A percentile compares a stretch with the other conserved stretches of the same genome.
Evolutionary conservation across 1,284 basidiomycete genomes (phyloP).

Genomic region (Coniferiporia sulphurascens): DNA sequence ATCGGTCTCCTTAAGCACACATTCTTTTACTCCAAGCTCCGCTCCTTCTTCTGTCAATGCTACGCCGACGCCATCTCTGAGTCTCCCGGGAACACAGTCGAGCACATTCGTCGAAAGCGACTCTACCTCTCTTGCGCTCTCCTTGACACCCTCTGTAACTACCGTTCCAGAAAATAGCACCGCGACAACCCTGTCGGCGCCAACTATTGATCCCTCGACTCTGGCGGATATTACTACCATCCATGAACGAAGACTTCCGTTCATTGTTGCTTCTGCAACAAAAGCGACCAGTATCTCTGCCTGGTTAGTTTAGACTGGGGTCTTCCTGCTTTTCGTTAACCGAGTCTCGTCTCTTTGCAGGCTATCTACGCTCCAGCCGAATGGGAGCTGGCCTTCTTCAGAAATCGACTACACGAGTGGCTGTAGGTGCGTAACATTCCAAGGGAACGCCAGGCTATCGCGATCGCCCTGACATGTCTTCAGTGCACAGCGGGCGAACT

Average conservation of each 20-base stretch:
- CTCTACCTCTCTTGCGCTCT: background rate
- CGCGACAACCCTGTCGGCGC: conserved; percentile 3
- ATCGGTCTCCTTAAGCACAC: background rate
- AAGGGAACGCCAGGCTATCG: too few relatives aligned
- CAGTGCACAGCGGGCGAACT: conserved; percentile 52
- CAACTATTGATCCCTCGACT: conserved; percentile 10
- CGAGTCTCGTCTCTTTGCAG: conserved; percentile 25
- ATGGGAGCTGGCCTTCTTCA: conserved; percentile 52
- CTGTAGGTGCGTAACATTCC: conserved; percentile 30
- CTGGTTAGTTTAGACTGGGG: conserved; percentile 21
- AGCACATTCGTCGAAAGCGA: background rate
- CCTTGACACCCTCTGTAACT: background rate
- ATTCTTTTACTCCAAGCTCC: background rate
- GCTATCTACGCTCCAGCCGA: conserved; percentile 37
- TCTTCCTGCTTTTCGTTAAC: background rate
- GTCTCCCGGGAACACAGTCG: background rate
- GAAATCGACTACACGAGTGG: conserved; percentile 55
- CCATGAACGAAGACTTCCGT: conserved; percentile 25
- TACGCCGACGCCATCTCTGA: background rate
- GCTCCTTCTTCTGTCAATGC: background rate
- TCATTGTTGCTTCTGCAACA: conserved; percentile 26
- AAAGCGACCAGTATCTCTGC: conserved; percentile 23
- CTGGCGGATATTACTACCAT: conserved; percentile 26
- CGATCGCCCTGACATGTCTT: too few relatives aligned
- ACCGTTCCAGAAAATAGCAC: background rate